phyloP scores from a whole-genome alignment of 2,329 filamentous ascomycete species.

The Aurifilum marmelostoma region DNA sequence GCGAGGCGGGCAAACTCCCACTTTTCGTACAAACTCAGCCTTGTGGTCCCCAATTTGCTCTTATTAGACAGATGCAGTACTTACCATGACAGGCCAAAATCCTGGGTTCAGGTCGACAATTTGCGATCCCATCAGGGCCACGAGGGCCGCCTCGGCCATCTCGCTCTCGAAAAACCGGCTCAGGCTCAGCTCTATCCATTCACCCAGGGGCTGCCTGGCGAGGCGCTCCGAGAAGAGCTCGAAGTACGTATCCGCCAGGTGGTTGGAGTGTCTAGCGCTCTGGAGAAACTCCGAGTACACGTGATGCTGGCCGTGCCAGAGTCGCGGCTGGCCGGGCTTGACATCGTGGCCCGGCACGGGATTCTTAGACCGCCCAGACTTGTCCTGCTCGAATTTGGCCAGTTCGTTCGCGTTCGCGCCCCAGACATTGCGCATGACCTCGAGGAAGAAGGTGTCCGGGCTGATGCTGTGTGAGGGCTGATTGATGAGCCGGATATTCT shows the following conservation, averaged over 20 bases:
- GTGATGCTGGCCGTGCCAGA: background rate
- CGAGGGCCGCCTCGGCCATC: background rate
- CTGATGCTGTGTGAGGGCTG: background rate
- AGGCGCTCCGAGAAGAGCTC: background rate
- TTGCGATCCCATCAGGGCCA: background rate
- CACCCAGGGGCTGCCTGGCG: background rate
- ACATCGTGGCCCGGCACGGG: background rate
- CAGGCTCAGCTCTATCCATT: background rate
- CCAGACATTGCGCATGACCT: conserved; percentile 1
- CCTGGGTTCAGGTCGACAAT: background rate
- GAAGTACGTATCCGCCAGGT: background rate
- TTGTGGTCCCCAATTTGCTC: no score
- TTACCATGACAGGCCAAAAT: background rate
- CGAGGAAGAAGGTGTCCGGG: background rate
- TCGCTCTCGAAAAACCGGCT: background rate
- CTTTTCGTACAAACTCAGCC: background rate
- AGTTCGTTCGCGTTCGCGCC: background rate
- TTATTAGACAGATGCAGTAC: background rate
- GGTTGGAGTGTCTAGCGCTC: background rate
- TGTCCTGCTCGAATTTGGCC: background rate
- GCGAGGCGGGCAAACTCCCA: background rate
- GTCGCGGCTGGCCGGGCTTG: background rate
- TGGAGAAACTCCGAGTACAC: background rate
- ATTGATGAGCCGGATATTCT: background rate
- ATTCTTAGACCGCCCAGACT: background rate